These are phyloP conservation scores for Sinapis alba DNA, from an alignment of 441 rosid genomes.

Conservation along the genomic window DNA sequence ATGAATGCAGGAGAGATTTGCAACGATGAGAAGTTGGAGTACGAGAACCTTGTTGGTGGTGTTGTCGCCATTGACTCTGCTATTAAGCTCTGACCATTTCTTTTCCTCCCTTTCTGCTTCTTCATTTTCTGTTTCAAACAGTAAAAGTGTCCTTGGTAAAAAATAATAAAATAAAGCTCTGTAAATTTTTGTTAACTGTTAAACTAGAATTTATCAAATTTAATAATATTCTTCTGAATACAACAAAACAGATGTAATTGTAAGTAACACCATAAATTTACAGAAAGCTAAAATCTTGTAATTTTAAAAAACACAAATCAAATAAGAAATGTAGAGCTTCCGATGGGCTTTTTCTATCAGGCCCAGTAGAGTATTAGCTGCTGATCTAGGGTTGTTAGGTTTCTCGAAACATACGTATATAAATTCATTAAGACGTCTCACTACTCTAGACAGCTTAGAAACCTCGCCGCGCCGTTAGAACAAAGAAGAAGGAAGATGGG, in stretches of 20 bases:
- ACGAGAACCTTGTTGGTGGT: slow-evolving; percentile 92
- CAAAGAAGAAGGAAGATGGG: slow-evolving; percentile 51
- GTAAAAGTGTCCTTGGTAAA: no score
- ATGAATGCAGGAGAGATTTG: slow-evolving; percentile 76
- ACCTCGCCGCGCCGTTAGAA: slow-evolving; percentile 31
- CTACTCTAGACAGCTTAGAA: not conserved
- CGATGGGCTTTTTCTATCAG: not conserved
- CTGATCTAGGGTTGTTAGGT: slow-evolving; percentile 23
- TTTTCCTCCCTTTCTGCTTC: not conserved
- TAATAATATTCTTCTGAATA: no score
- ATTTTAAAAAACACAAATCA: not conserved
- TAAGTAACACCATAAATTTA: no score
- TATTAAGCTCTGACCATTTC: slow-evolving; percentile 53
- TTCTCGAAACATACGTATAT: slow-evolving; percentile 18
- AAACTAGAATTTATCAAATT: no score
- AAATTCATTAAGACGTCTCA: not conserved
- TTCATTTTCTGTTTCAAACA: not conserved
- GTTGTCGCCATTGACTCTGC: slow-evolving; percentile 92
- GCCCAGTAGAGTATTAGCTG: not conserved
- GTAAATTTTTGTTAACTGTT: no score
- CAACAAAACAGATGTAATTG: no score
- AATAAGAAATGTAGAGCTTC: not conserved
- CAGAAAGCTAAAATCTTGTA: not conserved
- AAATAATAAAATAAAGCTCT: no score
- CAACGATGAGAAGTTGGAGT: slow-evolving; percentile 87